Evolutionary conservation across 805 yeast species (phyloP).

Genomic region (Saturnispora saitoi): DNA sequence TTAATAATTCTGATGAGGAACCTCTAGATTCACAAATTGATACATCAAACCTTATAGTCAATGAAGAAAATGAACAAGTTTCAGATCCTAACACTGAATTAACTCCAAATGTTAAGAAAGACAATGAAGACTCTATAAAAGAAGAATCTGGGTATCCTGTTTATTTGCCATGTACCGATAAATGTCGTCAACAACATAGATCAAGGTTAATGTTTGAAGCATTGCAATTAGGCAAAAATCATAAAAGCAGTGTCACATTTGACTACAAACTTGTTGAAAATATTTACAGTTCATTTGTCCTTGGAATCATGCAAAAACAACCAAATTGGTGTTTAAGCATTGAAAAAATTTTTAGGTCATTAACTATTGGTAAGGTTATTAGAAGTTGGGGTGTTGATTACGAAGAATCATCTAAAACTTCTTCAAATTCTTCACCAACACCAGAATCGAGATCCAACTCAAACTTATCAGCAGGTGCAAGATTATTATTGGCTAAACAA

Average conservation of each 20-base stretch:
- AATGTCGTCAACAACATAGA: conserved; percentile 54
- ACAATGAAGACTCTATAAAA: neutral
- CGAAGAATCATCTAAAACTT: neutral
- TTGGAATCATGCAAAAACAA: conserved; percentile 46
- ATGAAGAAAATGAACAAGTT: neutral
- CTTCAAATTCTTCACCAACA: neutral
- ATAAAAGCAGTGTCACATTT: conserved; percentile 17
- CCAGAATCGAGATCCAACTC: neutral
- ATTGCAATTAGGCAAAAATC: conserved; percentile 28
- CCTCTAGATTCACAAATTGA: too few species aligned
- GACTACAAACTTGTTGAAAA: conserved; percentile 21
- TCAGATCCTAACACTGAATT: neutral
- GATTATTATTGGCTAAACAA: neutral
- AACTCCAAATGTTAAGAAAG: neutral
- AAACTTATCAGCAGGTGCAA: conserved; percentile 5
- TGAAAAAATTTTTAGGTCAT: conserved; percentile 39
- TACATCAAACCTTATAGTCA: too few species aligned
- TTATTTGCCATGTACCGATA: conserved; percentile 53
- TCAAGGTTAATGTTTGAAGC: conserved; percentile 58
- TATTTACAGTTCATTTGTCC: conserved; percentile 39
- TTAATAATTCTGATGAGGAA: too few species aligned
- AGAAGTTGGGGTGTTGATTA: conserved; percentile 7
- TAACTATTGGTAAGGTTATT: conserved; percentile 6
- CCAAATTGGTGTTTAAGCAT: conserved; percentile 59
- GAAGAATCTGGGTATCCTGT: neutral